Evolutionary conservation across 805 yeast species (phyloP), one percentile per base, ranked within the genome.

Genomic region (Zygosaccharomyces bailii): DNA sequence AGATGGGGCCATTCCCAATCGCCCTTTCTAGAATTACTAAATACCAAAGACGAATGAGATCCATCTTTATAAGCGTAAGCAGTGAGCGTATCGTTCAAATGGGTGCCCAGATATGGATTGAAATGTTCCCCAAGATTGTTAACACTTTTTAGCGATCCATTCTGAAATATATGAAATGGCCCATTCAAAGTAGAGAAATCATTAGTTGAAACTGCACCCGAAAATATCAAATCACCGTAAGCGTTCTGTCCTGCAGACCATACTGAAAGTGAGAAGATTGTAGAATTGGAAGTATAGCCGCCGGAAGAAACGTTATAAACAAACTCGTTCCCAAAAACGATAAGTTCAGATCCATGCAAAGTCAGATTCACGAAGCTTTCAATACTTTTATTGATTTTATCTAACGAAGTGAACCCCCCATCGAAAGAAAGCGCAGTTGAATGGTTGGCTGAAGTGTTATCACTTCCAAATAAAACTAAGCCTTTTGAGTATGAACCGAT

Each of bases 51-150:
- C 13, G 47, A 41, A 31, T 19, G 4, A 44, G 42, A 29, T 13
- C 51, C 51, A 10, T 71, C 70, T 2, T 66, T 61, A 16, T 91
- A 93, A 6, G 86, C 89, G 39, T 84, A 63, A 0, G 76, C 74
- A 32, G 80, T 66, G 8, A 73, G 48, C 0, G 80, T 59, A 9
- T 67, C 67, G 57, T 85, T 82, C 37, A 72, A 53, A 49, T 61
- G 72, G 1, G 62, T 51, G 10, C 76, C 80, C 41, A 59, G 49
- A 39, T 60, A 65, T 6, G 59, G 54, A 6, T 33, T 39, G 13
- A 45, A 35, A 6, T 50, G 37, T 13, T 25, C 31, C 4, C 31
- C 20, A 2, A 36, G 23, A 6, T 21, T 32, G 46, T n/a, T n/a
- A n/a, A n/a, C n/a, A n/a, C 34, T 8, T n/a, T 10, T 16, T 5